Conservation (phyloP, 805 yeast species). For the Wickerhamomyces chaumierensis region DNA sequence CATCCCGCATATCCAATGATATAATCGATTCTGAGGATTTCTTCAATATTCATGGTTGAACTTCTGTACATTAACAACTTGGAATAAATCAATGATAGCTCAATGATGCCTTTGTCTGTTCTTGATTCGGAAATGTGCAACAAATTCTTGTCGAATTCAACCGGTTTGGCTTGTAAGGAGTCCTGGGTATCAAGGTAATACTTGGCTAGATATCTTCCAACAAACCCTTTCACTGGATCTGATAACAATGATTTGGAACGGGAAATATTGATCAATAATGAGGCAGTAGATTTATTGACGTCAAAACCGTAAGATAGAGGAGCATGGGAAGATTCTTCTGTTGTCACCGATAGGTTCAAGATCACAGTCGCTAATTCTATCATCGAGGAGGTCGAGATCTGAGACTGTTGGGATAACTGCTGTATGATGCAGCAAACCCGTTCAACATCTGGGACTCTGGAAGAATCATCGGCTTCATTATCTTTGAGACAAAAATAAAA, state of each 20-base stretch:
- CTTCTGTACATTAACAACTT: too few relatives aligned
- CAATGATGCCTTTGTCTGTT: too few relatives aligned
- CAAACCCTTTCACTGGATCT: constrained; percentile 5
- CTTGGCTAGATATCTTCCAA: constrained; percentile 13
- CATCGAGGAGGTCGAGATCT: too few relatives aligned
- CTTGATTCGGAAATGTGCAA: too few relatives aligned
- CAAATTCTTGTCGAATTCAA: constrained; percentile 3
- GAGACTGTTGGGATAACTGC: too few relatives aligned
- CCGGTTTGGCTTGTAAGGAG: not conserved
- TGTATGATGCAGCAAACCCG: too few relatives aligned
- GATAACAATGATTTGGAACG: not conserved
- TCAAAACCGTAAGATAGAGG: constrained; percentile 1
- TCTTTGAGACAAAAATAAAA: too few relatives aligned
- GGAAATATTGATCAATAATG: too few relatives aligned
- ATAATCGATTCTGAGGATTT: not conserved
- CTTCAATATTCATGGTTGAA: not conserved
- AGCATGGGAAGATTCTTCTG: not conserved
- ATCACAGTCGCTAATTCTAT: not conserved
- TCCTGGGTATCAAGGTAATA: constrained; percentile 14
- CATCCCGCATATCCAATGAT: not conserved
- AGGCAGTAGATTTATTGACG: not conserved
- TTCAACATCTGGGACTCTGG: too few relatives aligned
- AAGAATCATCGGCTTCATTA: too few relatives aligned
- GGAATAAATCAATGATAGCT: too few relatives aligned
- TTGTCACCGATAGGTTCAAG: not conserved